These are phyloP conservation scores for Globisporangium heterothallicum DNA, from an alignment of 352 stramenopile genomes.

Conservation along the genomic window DNA sequence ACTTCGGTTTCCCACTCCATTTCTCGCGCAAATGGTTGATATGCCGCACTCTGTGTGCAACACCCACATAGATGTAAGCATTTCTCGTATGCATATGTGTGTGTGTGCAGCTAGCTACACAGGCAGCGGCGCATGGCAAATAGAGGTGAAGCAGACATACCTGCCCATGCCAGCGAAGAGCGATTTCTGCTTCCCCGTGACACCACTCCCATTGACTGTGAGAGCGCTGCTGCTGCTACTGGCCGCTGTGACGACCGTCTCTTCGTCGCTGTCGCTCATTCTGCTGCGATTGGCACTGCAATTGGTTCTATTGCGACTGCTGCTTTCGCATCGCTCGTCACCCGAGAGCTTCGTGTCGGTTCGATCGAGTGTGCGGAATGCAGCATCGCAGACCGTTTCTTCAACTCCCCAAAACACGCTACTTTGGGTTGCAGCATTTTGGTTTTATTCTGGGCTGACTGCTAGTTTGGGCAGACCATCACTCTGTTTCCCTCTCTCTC, in stretches of 20 bases:
- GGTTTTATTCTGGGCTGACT: no score
- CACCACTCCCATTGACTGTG: not conserved
- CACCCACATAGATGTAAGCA: no score
- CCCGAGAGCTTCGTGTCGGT: no score
- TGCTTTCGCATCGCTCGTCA: no score
- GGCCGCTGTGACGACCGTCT: conserved; percentile 13
- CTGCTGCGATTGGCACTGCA: not conserved
- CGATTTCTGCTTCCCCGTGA: conserved; percentile 25
- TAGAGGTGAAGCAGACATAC: not conserved
- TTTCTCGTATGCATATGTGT: no score
- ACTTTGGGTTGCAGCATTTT: no score
- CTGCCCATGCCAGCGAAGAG: conserved; percentile 44
- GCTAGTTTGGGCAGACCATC: not conserved
- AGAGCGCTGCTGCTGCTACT: conserved; percentile 7
- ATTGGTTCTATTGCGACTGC: not conserved
- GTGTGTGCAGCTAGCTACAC: not conserved
- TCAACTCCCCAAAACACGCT: not conserved
- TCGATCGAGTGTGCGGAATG: no score
- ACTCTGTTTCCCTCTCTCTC: not conserved
- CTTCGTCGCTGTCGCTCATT: conserved; percentile 44
- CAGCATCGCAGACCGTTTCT: no score
- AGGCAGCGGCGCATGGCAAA: not conserved
- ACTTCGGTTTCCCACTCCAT: conserved; percentile 25
- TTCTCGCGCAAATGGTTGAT: conserved; percentile 53
- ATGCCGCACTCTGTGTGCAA: conserved; percentile 31